Percentiles rank a stretch among this genome's conserved stretches.
Evolutionary conservation across 164 flowering plant genomes (phyloP).

Genomic region (Macadamia tetraphylla): DNA sequence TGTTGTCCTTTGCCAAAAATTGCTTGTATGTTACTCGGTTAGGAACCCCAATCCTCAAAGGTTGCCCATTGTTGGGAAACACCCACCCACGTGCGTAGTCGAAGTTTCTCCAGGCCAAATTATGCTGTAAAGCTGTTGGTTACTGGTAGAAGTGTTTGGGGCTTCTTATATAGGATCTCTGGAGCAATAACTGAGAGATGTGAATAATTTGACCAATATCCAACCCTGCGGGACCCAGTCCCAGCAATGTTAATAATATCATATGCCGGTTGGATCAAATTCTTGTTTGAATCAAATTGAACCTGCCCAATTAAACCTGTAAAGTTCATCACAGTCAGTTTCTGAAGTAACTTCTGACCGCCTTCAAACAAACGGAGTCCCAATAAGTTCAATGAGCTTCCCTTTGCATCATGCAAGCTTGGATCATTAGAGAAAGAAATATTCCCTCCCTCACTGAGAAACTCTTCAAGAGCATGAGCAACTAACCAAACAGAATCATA

Average conservation of each 20-base stretch:
- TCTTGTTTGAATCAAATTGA: conserved; percentile 52
- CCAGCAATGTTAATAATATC: conserved; percentile 70
- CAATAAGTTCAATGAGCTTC: conserved; percentile 38
- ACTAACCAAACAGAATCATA: conserved; percentile 88
- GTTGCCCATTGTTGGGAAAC: conserved; percentile 79
- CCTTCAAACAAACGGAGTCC: conserved; percentile 48
- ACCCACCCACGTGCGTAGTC: conserved; percentile 77
- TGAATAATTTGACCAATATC: conserved; percentile 87
- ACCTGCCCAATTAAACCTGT: conserved; percentile 65
- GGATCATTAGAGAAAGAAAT: conserved; percentile 58
- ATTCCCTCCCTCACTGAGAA: conserved; percentile 48
- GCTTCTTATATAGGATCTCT: conserved; percentile 50
- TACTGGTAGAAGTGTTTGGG: conserved; percentile 46
- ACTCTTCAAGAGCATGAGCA: conserved; percentile 67
- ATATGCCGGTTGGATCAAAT: conserved; percentile 53
- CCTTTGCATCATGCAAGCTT: conserved; percentile 33
- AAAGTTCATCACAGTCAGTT: conserved; percentile 40
- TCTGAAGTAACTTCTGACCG: conserved; percentile 50
- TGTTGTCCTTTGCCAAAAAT: conserved; percentile 49
- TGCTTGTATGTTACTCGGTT: conserved; percentile 58
- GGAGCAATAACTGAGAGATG: conserved; percentile 66
- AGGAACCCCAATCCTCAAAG: conserved; percentile 72
- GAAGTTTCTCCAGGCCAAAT: conserved; percentile 84
- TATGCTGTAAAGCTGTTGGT: conserved; percentile 48
- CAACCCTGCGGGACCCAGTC: conserved; percentile 46